A percentile compares a stretch with the other conserved stretches of the same genome.
Evolutionary conservation across 2,329 filamentous ascomycete genomes (phyloP).

Genomic region (Xylaria sp.): DNA sequence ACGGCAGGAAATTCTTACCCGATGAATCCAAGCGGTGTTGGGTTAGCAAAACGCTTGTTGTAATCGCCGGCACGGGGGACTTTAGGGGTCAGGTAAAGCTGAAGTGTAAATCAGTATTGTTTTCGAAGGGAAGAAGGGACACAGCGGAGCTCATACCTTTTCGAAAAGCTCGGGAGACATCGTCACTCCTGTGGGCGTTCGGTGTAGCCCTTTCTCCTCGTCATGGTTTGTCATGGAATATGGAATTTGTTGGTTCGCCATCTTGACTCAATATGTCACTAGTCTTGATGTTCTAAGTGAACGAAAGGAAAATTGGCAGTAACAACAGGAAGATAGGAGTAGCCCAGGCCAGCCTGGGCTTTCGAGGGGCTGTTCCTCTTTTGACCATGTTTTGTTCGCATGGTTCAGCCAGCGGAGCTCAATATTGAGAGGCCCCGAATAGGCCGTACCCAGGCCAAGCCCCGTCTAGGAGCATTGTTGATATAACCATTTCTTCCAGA

Average conservation of each 20-base stretch:
- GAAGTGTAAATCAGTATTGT: conserved; percentile 16
- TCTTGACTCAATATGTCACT: conserved; percentile 11
- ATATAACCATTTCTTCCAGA: conserved; percentile 38
- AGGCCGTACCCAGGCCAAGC: conserved; percentile 25
- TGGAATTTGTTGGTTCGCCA: conserved; percentile 33
- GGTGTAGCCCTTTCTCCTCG: conserved; percentile 52
- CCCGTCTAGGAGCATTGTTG: conserved; percentile 18
- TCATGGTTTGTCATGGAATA: conserved; percentile 41
- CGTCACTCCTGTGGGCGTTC: conserved; percentile 51
- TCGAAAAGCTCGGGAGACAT: conserved; percentile 56
- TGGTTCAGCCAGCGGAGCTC: conserved; percentile 15
- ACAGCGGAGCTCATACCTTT: conserved; percentile 43
- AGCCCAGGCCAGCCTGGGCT: background rate
- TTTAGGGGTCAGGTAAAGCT: conserved; percentile 54
- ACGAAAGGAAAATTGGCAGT: background rate
- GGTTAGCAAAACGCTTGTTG: conserved; percentile 53
- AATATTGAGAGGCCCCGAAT: conserved; percentile 17
- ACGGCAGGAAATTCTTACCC: conserved; percentile 46
- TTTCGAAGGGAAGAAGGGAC: background rate
- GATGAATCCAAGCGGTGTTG: conserved; percentile 53
- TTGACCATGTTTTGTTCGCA: conserved; percentile 13
- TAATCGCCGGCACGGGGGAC: conserved; percentile 52
- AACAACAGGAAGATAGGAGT: background rate
- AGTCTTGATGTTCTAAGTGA: background rate
- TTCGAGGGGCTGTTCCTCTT: conserved; percentile 3